phyloP scores from a whole-genome alignment of 352 stramenopile genomes.

The Phytophthora brassicae region DNA sequence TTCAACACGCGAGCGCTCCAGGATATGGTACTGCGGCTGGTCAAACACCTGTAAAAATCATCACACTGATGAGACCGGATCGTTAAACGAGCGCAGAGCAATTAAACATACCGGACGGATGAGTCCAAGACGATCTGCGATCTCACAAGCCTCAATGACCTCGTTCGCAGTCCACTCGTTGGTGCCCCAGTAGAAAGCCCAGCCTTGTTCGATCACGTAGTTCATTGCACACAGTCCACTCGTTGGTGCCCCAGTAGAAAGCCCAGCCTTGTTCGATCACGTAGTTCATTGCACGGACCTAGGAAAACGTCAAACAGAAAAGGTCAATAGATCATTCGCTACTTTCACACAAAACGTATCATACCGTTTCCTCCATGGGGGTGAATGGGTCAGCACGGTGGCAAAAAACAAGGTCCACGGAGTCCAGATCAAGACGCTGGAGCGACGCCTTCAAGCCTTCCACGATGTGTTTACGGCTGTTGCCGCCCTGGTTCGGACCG shows the following conservation, averaged over 20 bases:
- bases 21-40: slow-evolving; percentile 77
- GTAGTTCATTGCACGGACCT: slow-evolving; percentile 62
- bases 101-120: slow-evolving; percentile 29
- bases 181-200: slow-evolving; percentile 81
- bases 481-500: slow-evolving; percentile 39
- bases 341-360: slow-evolving; percentile 1
- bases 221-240: too few species aligned
- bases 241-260: slow-evolving; percentile 72
- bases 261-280: slow-evolving; percentile 44
- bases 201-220: too few species aligned
- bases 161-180: slow-evolving; percentile 72
- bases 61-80: not conserved
- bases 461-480: slow-evolving; percentile 63
- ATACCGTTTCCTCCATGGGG: slow-evolving; percentile 71
- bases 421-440: slow-evolving; percentile 54
- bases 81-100: not conserved
- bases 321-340: not conserved
- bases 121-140: slow-evolving; percentile 43
- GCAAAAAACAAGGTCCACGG: slow-evolving; percentile 72
- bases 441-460: slow-evolving; percentile 62
- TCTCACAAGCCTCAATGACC: slow-evolving; percentile 65
- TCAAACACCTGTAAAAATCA: slow-evolving; percentile 40
- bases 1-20: slow-evolving; percentile 68
- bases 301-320: not conserved
- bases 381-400: slow-evolving; percentile 62